These are phyloP conservation scores for Maudiozyma humilis DNA, from an alignment of 1,139 yeast species.

Conservation along the genomic window DNA sequence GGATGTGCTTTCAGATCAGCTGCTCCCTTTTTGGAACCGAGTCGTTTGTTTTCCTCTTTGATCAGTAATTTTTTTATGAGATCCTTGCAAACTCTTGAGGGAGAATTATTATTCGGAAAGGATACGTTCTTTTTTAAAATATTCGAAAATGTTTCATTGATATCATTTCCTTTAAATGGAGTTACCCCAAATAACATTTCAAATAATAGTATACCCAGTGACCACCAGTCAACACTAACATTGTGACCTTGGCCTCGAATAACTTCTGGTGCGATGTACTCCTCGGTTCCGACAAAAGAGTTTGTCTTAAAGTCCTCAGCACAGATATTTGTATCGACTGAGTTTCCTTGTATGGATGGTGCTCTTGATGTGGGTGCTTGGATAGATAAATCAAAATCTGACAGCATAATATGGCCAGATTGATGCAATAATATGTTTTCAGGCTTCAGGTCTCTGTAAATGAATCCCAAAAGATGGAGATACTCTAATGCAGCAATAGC, in stretches of 20 bases:
- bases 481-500: conserved; percentile 98
- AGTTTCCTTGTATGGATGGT: conserved; percentile 34
- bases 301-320: conserved; percentile 93
- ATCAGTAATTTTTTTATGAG: conserved; percentile 72
- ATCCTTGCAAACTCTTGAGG: conserved; percentile 69
- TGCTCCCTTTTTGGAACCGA: conserved; percentile 91
- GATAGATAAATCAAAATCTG: conserved; percentile 92
- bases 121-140: conserved; percentile 75
- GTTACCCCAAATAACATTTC: conserved; percentile 95
- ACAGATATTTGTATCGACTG: conserved; percentile 79
- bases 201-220: conserved; percentile 80
- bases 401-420: conserved; percentile 97
- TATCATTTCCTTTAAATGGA: conserved; percentile 84
- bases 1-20: conserved; percentile 86
- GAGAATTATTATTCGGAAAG: conserved; percentile 48
- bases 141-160: conserved; percentile 84
- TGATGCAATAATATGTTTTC: conserved; percentile 89
- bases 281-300: conserved; percentile 97
- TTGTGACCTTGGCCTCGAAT: conserved; percentile 96
- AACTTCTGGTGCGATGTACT: conserved; percentile 96
- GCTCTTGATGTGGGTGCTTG: conserved; percentile 65
- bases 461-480: conserved; percentile 91
- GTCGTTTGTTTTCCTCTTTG: conserved; percentile 79
- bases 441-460: conserved; percentile 90
- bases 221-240: conserved; percentile 99